Percentiles rank a stretch among this genome's conserved stretches.
These are phyloP conservation scores for Fusarium sororula DNA, from an alignment of 2,329 filamentous ascomycete genomes.

Conservation along the genomic window DNA sequence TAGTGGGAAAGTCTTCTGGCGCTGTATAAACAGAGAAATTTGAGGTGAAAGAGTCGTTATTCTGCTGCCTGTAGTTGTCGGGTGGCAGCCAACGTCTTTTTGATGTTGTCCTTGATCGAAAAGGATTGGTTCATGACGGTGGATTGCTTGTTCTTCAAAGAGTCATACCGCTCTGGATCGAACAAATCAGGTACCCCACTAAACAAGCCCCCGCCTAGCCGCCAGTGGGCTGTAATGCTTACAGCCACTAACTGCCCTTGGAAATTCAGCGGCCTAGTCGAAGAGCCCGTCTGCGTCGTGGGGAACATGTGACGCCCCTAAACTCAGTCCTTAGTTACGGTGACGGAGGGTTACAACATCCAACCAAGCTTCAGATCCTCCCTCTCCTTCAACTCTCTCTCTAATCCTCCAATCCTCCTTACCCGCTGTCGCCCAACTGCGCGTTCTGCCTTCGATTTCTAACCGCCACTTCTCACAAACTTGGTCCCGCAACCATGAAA, in stretches of 20 bases:
- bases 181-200: conserved; percentile 11
- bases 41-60: neutral
- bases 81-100: conserved; percentile 16
- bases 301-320: conserved; percentile 42
- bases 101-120: conserved; percentile 19
- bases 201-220: conserved; percentile 30
- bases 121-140: conserved; percentile 30
- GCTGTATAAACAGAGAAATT: neutral
- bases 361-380: conserved; percentile 12
- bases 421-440: neutral
- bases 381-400: conserved; percentile 15
- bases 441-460: neutral
- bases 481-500: conserved; percentile 71
- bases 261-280: conserved; percentile 27
- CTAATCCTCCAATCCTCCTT: neutral
- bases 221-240: conserved; percentile 18
- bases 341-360: conserved; percentile 27
- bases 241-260: conserved; percentile 25
- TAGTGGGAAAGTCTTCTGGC: neutral
- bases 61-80: conserved; percentile 23
- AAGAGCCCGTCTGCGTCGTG: conserved; percentile 33
- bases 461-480: neutral
- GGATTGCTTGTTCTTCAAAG: conserved; percentile 20
- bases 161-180: conserved; percentile 35
- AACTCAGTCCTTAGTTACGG: conserved; percentile 27